Conservation (phyloP, 768 basidiomycete species). For the Tephrocybe rancida region DNA sequence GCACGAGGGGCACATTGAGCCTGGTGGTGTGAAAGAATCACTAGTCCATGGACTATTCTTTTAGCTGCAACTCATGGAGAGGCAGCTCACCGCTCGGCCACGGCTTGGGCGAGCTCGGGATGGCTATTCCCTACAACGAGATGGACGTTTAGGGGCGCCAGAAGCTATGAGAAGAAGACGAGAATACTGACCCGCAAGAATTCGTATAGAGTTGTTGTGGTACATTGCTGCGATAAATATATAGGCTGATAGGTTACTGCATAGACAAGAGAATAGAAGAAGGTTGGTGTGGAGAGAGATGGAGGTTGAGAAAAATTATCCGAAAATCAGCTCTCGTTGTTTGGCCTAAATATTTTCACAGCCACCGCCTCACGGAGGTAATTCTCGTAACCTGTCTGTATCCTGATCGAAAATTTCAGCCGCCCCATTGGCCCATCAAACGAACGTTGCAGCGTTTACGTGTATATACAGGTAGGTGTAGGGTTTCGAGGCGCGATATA, state of each 20-base stretch:
- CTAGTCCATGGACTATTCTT: constrained; percentile 47
- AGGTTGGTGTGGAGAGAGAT: constrained; percentile 35
- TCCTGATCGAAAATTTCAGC: constrained; percentile 7
- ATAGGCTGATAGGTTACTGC: constrained; percentile 36
- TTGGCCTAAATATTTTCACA: constrained; percentile 47
- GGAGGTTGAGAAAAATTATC: constrained; percentile 31
- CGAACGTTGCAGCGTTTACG: constrained; percentile 18
- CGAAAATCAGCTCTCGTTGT: constrained; percentile 29
- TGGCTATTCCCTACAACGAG: constrained; percentile 87
- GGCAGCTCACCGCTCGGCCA: constrained; percentile 94
- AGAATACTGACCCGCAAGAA: constrained; percentile 63
- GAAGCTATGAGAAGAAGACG: not conserved
- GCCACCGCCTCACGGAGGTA: constrained; percentile 35
- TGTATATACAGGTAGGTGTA: constrained; percentile 1
- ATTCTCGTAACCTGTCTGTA: not conserved
- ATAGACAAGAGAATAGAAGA: constrained; percentile 29
- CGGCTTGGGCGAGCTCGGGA: constrained; percentile 93
- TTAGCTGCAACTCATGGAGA: constrained; percentile 43
- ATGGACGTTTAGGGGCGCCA: constrained; percentile 16
- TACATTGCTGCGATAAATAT: constrained; percentile 52
- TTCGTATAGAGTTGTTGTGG: constrained; percentile 79
- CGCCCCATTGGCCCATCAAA: constrained; percentile 19
- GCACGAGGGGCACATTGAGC: constrained; percentile 86
- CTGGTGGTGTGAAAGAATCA: constrained; percentile 58
- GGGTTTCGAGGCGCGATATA: not conserved